Percentiles rank a stretch among this genome's conserved stretches.
Evolutionary conservation across 164 flowering plant genomes (phyloP).

Genomic region (Liquidambar formosana): DNA sequence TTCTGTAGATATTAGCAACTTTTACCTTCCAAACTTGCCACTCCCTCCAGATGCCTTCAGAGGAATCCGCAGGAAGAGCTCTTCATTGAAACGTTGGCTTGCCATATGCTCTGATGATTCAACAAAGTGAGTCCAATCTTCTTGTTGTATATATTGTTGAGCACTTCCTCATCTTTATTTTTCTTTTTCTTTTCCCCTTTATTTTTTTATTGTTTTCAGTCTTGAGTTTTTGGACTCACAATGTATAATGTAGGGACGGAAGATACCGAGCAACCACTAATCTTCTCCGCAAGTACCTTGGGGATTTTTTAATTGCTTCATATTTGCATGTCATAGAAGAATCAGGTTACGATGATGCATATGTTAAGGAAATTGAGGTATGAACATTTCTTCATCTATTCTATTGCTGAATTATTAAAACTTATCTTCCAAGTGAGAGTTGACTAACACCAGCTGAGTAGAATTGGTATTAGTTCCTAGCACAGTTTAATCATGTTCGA

Average conservation of each 20-base stretch:
- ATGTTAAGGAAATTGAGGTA: constrained; percentile 90
- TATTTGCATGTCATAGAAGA: constrained; percentile 71
- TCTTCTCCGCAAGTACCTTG: constrained; percentile 86
- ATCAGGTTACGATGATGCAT: constrained; percentile 66
- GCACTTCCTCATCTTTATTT: background rate
- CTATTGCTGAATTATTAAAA: background rate
- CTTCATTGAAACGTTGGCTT: constrained; percentile 83
- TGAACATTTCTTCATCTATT: background rate
- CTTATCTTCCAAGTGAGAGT: background rate
- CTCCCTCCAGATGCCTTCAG: constrained; percentile 75
- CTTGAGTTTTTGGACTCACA: background rate
- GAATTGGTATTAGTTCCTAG: background rate
- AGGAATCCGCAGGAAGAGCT: constrained; percentile 71
- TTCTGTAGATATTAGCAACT: constrained; percentile 41
- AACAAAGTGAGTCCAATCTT: constrained; percentile 44
- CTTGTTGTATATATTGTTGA: background rate
- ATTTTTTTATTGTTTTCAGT: background rate
- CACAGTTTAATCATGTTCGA: no score
- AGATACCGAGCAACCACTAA: constrained; percentile 48
- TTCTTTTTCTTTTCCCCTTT: background rate
- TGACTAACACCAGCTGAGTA: background rate
- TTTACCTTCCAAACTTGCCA: constrained; percentile 70
- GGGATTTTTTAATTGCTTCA: constrained; percentile 85
- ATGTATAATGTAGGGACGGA: constrained; percentile 57
- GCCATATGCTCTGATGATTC: constrained; percentile 78